Evolutionary conservation across 257 asterid genomes (phyloP).

Genomic region (Nicotiana benthamiana): DNA sequence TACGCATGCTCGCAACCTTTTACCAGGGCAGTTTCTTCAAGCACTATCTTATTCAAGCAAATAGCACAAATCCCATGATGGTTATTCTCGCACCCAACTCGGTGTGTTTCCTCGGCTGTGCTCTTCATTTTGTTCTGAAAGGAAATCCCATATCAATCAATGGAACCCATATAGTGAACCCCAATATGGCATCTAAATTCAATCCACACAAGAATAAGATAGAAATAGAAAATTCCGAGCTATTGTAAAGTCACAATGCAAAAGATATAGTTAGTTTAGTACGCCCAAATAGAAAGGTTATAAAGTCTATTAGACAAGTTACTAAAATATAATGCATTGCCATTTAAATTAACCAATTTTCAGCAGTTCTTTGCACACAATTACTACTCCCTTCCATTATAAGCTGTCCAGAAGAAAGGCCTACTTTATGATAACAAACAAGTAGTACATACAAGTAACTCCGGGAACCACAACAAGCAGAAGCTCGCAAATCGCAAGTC

Average conservation of each 20-base stretch:
- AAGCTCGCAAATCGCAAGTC: too few species aligned
- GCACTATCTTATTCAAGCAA: conserved; percentile 65
- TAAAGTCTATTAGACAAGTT: background rate
- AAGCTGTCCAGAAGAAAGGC: background rate
- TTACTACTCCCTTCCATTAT: background rate
- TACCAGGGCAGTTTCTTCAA: conserved; percentile 87
- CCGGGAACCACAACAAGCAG: too few species aligned
- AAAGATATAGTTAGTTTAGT: background rate
- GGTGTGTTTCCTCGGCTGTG: conserved; percentile 26
- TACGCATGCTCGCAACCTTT: conserved; percentile 99
- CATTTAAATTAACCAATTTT: background rate
- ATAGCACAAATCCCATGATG: conserved; percentile 77
- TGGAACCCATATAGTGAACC: background rate
- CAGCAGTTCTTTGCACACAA: background rate
- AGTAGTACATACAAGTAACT: too few species aligned
- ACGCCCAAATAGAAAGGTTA: background rate
- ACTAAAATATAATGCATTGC: background rate
- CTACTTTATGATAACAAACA: background rate
- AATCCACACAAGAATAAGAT: background rate
- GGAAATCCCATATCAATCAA: conserved; percentile 14
- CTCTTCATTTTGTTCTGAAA: conserved; percentile 33
- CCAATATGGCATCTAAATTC: background rate
- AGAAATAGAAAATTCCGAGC: background rate
- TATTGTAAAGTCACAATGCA: background rate
- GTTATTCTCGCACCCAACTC: conserved; percentile 17